Evolutionary conservation across 2,329 filamentous ascomycete species (phyloP), one percentile per base, ranked within the genome.

Genomic region (Neopestalotiopsis sp.): DNA sequence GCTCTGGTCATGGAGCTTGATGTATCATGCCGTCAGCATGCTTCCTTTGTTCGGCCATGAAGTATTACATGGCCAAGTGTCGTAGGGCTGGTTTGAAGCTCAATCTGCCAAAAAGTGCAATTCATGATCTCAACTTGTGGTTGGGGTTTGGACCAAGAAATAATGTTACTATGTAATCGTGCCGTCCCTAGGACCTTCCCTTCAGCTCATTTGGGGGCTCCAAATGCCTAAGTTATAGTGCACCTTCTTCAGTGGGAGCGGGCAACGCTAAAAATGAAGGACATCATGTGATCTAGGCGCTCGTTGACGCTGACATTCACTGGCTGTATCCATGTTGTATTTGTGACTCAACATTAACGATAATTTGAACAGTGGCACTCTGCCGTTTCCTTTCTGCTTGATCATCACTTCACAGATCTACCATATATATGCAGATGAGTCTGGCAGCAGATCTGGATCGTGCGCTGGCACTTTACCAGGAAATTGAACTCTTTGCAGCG

Each of bases 401-500:
- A n/a, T 24, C 4, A n/a, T 20, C 4, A 53, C 17, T 53, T n/a
- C 7, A 24, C n/a, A 53, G 17, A 53, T 9, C 9, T 53, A 34
- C 5, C 10, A 59, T 9, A 59, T 28, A 59, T 9, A 59, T 59
- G 13, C 30, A 30, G 30, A 59, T 59, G 57, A 34, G 57, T 59
- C 24, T 59, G 3, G 20, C 17, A 53, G 5, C 3, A 30, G 57
- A 59, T 34, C 59, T 70, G 5, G 38, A 49, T 5, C 62, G 68
- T n/a, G 68, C 68, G 12, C 56, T 10, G 17, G 40, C 20, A 12
- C 62, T 70, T 14, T 61, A 66, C 13, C 49, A 65, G 28, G 68
- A 70, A 34, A 42, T 70, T 7, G 66, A 68, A 42, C 68, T 66
- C 42, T 70, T 68, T 34, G 62, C 68, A 1, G 45, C 20, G 13